Evolutionary conservation across 495 filamentous ascomycete species (phyloP), one percentile per base, ranked within the genome.

Genomic region (Bacidia rubella): DNA sequence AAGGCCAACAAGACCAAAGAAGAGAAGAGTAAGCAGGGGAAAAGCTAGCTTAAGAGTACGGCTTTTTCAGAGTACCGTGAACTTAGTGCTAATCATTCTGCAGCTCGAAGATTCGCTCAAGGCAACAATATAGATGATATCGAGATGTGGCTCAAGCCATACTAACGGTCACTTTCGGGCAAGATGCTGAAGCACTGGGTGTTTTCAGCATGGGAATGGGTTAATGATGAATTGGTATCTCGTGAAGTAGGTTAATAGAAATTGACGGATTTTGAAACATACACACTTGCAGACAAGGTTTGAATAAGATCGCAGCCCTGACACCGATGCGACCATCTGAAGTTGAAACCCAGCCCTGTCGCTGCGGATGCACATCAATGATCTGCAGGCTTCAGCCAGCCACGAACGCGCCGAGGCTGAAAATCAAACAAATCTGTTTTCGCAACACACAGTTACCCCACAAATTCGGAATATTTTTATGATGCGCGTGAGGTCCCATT

Each of bases 1-100:
- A 64, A 65, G 23, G 62, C 63, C 15, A 64, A 63, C 53, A 60
- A 56, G 54, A 49, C 53, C 27, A 63, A 64, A 25, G 57, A 52
- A 24, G 58, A 52, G 29, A 24, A 60, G 25, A 49, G 58, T 2
- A 60, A 52, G 19, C 40, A 38, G 29, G 32, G 41, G 5, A 44
- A 44, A 20, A 44, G 41, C 41, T 44, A 22, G 20, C 32, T n/a
- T n/a, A n/a, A 23, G 39, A 51, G 40, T 29, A 19, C 2, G 10
- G 20, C 47, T 27, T n/a, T 29, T 11, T 47, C 23, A 15, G 41
- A 11, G 35, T 39, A 39, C 35, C 35, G 11, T 10, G 35, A n/a
- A n/a, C n/a, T n/a, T n/a, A n/a, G n/a, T n/a, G n/a, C n/a, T n/a
- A n/a, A n/a, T n/a, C n/a, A n/a, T n/a, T n/a, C n/a, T n/a, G n/a